Conservation (phyloP, 768 basidiomycete genomes). For the Trametopsis cervina region DNA sequence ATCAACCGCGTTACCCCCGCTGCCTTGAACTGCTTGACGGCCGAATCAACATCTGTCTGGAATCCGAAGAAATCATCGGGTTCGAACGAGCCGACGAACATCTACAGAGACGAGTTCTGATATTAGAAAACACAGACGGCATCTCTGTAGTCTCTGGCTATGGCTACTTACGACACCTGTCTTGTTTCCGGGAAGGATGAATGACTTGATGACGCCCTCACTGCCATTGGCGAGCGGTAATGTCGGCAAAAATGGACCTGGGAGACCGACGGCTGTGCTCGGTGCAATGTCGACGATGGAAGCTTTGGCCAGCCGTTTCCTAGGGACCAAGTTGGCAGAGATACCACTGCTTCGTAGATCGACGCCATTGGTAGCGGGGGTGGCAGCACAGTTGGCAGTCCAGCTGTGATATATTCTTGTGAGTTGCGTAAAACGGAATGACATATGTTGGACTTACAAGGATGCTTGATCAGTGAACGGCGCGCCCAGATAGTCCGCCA, state of each 20-base stretch:
- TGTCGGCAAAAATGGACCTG: slow-evolving; percentile 40
- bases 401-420: slow-evolving; percentile 33
- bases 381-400: slow-evolving; percentile 51
- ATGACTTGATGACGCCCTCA: slow-evolving; percentile 47
- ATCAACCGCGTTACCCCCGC: slow-evolving; percentile 44
- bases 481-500: slow-evolving; percentile 39
- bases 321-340: slow-evolving; percentile 9
- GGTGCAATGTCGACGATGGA: slow-evolving; percentile 33
- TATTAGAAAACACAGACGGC: too few relatives aligned
- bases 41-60: slow-evolving; percentile 42
- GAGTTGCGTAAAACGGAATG: background rate
- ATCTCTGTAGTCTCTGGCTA: too few relatives aligned
- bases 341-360: slow-evolving; percentile 21
- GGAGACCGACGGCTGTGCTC: slow-evolving; percentile 37
- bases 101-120: too few relatives aligned
- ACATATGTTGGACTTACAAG: slow-evolving; percentile 33
- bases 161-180: slow-evolving; percentile 51
- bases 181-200: slow-evolving; percentile 44
- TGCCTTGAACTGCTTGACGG: slow-evolving; percentile 37
- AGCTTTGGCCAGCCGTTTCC: slow-evolving; percentile 26
- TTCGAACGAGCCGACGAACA: slow-evolving; percentile 56
- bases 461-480: slow-evolving; percentile 44
- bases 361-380: slow-evolving; percentile 41
- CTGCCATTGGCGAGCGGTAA: slow-evolving; percentile 39
- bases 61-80: slow-evolving; percentile 40